phyloP scores from a whole-genome alignment of 352 stramenopile species.

The Aphanomyces cochlioides region DNA sequence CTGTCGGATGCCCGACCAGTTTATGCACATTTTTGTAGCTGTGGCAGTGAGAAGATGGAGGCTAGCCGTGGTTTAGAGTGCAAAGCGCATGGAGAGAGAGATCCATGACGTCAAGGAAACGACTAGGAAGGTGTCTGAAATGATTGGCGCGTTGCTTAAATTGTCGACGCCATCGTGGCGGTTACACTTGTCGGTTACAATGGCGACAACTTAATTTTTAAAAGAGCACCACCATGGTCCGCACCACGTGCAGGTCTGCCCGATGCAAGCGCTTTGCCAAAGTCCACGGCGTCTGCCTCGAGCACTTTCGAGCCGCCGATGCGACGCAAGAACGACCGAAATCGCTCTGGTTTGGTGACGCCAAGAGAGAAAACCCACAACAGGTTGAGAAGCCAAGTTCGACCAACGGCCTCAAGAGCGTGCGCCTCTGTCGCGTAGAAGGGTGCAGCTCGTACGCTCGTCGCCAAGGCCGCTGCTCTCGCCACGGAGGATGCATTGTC shows the following conservation, averaged over 20 bases:
- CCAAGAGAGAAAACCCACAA: not conserved
- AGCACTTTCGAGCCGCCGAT: not conserved
- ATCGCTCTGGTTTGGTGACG: not conserved
- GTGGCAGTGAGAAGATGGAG: no score
- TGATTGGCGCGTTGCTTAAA: not conserved
- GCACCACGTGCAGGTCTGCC: not conserved
- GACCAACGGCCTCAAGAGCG: not conserved
- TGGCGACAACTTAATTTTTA: not conserved
- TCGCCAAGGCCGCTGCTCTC: slow-evolving; percentile 7
- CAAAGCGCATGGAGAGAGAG: no score
- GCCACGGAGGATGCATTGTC: slow-evolving; percentile 13
- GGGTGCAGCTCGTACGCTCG: slow-evolving; percentile 8
- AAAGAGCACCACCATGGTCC: not conserved
- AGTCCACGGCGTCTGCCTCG: slow-evolving; percentile 4
- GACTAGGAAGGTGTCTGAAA: no score
- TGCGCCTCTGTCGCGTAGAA: slow-evolving; percentile 5
- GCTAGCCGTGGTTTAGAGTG: no score
- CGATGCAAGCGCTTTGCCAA: not conserved
- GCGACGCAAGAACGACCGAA: not conserved
- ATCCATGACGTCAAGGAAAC: no score
- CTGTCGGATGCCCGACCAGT: not conserved
- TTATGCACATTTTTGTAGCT: not conserved
- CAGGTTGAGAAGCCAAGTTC: not conserved
- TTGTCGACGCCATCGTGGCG: not conserved
- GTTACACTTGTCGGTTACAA: not conserved